Evolutionary conservation across 257 asterid species (phyloP).

Genomic region (Echites panduratus): DNA sequence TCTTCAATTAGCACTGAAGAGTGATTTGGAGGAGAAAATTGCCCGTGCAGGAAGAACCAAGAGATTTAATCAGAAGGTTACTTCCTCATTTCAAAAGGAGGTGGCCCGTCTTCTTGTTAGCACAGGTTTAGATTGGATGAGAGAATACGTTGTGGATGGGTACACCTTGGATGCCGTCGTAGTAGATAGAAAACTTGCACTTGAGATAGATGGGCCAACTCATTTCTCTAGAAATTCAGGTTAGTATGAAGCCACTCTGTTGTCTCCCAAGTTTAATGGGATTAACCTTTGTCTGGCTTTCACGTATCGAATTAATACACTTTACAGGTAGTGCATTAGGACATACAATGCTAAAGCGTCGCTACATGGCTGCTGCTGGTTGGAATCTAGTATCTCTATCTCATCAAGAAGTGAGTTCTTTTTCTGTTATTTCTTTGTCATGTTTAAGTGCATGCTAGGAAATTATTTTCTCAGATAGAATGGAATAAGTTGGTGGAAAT

Average conservation of each 20-base stretch:
- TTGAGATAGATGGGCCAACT: constrained; percentile 93
- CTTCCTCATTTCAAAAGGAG: constrained; percentile 93
- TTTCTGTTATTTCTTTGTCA: neutral
- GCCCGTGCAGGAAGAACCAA: constrained; percentile 63
- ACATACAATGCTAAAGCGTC: constrained; percentile 86
- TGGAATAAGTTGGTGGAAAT: neutral
- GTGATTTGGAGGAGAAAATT: constrained; percentile 52
- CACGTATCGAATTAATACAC: constrained; percentile 12
- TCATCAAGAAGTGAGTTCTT: constrained; percentile 69
- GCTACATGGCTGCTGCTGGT: constrained; percentile 71
- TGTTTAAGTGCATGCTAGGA: neutral
- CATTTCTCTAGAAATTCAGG: constrained; percentile 95
- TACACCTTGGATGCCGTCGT: constrained; percentile 85
- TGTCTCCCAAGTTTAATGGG: neutral
- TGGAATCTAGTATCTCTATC: constrained; percentile 69
- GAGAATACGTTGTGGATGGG: constrained; percentile 65
- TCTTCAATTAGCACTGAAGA: constrained; percentile 49
- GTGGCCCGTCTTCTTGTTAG: constrained; percentile 82
- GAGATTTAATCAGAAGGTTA: constrained; percentile 72
- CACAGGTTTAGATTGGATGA: constrained; percentile 88
- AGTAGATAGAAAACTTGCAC: constrained; percentile 66
- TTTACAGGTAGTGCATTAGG: constrained; percentile 73
- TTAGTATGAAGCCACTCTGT: constrained; percentile 19
- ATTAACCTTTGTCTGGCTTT: neutral
- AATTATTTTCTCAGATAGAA: neutral